These are phyloP conservation scores for Claviceps cyperi DNA, from an alignment of 2,329 filamentous ascomycete genomes.

Conservation along the genomic window DNA sequence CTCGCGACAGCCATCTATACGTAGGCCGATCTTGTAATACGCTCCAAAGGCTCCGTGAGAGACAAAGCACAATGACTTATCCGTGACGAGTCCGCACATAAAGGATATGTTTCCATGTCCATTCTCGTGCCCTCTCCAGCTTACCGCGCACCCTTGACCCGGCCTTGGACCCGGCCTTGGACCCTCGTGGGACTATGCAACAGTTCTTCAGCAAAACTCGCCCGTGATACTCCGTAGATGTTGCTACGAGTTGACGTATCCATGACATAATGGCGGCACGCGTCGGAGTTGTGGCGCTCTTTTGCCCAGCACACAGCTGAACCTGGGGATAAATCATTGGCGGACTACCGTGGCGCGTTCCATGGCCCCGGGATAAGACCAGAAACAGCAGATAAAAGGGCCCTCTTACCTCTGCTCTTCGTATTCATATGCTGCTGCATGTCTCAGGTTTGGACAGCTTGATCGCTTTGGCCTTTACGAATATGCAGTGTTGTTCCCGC, in stretches of 20 bases:
- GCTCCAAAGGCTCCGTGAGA: no score
- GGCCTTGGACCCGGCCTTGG: no score
- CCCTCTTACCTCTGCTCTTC: background rate
- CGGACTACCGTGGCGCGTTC: background rate
- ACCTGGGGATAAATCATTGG: background rate
- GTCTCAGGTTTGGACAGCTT: background rate
- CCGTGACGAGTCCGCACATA: background rate
- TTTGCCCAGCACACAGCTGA: background rate
- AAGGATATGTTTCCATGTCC: no score
- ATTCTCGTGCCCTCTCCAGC: no score
- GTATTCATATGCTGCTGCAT: background rate
- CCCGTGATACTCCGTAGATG: no score
- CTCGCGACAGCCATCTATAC: no score
- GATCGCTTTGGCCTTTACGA: no score
- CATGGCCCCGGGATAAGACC: background rate
- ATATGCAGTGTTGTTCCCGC: no score
- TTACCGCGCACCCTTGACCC: no score
- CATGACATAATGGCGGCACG: background rate
- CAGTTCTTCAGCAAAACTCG: no score
- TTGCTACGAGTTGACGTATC: background rate
- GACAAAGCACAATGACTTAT: background rate
- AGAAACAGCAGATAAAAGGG: background rate
- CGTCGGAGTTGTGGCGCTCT: background rate
- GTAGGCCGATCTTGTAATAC: no score
- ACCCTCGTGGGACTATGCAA: no score